Percentiles rank a stretch among this genome's conserved stretches.
phyloP scores from a whole-genome alignment of 2,329 filamentous ascomycete species.

The Verticillium tricorpus region DNA sequence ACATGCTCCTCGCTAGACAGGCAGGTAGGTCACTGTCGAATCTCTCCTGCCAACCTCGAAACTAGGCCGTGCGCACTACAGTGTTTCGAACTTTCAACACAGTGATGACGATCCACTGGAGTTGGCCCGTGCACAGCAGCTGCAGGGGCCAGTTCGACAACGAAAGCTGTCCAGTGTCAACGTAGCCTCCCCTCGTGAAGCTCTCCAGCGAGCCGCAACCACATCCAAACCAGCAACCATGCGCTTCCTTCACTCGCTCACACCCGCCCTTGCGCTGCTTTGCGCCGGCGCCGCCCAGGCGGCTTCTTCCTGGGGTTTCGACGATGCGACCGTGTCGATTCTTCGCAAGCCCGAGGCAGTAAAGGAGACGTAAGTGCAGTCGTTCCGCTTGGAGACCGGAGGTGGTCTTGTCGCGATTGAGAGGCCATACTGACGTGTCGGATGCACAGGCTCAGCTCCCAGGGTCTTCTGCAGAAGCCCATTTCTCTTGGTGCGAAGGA shows the following conservation, averaged over 20 bases:
- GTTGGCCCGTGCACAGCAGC: neutral
- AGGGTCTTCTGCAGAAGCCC: constrained; percentile 56
- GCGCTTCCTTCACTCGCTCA: constrained; percentile 35
- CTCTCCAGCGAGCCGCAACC: constrained; percentile 12
- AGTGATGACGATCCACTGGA: neutral
- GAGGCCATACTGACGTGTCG: constrained; percentile 1
- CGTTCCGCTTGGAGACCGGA: neutral
- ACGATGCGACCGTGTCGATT: constrained; percentile 66
- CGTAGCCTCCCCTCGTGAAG: constrained; percentile 6
- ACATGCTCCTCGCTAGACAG: neutral
- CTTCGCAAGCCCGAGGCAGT: constrained; percentile 59
- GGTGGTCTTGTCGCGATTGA: neutral
- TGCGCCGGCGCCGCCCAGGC: constrained; percentile 47
- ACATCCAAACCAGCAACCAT: constrained; percentile 23
- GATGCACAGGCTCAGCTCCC: constrained; percentile 49
- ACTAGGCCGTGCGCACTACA: neutral
- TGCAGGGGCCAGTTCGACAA: neutral
- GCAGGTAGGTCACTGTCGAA: no score
- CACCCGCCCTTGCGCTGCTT: constrained; percentile 39
- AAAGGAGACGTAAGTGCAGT: constrained; percentile 60
- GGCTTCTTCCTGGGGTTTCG: constrained; percentile 65
- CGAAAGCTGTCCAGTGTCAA: constrained; percentile 15
- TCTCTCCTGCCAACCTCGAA: neutral
- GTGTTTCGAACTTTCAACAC: neutral
- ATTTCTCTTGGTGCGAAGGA: constrained; percentile 65